A percentile compares a stretch with the other conserved stretches of the same genome.
These are phyloP conservation scores for Blastobotrys serpentis DNA, from an alignment of 1,139 yeast genomes.

Conservation along the genomic window DNA sequence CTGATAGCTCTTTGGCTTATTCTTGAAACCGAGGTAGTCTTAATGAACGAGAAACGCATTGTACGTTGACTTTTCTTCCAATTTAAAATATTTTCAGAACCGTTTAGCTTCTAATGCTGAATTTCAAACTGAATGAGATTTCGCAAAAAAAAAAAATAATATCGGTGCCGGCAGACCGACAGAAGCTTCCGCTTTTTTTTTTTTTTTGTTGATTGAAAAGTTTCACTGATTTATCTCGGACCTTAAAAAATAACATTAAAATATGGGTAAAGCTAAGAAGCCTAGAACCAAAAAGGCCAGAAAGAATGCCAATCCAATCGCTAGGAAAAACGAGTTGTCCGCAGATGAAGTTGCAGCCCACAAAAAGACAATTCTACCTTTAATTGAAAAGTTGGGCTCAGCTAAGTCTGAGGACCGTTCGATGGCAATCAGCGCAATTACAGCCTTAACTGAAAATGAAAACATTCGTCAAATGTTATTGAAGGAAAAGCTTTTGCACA, in stretches of 20 bases:
- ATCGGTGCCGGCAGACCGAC: not conserved
- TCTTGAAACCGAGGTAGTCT: not conserved
- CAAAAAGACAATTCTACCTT: conserved; percentile 61
- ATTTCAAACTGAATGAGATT: too few species aligned
- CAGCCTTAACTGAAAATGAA: conserved; percentile 67
- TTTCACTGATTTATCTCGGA: conserved; percentile 2
- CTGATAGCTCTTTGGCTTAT: not conserved
- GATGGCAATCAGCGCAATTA: conserved; percentile 73
- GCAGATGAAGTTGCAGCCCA: conserved; percentile 51
- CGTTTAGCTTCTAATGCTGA: too few species aligned
- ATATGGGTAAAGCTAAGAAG: conserved; percentile 24
- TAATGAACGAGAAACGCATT: too few species aligned
- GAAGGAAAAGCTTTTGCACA: conserved; percentile 66
- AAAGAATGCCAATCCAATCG: conserved; percentile 46
- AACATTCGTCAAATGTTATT: conserved; percentile 60
- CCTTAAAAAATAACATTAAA: not conserved
- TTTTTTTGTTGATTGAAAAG: not conserved
- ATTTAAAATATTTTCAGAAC: too few species aligned
- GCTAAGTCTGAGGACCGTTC: conserved; percentile 69
- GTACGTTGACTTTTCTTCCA: too few species aligned
- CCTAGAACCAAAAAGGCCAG: conserved; percentile 11
- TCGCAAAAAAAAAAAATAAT: too few species aligned
- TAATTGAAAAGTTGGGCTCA: conserved; percentile 63
- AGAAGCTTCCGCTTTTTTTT: not conserved
- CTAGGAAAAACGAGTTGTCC: conserved; percentile 30